Evolutionary conservation across 2,329 filamentous ascomycete species (phyloP).

Genomic region (Aspergillus brasiliensis): DNA sequence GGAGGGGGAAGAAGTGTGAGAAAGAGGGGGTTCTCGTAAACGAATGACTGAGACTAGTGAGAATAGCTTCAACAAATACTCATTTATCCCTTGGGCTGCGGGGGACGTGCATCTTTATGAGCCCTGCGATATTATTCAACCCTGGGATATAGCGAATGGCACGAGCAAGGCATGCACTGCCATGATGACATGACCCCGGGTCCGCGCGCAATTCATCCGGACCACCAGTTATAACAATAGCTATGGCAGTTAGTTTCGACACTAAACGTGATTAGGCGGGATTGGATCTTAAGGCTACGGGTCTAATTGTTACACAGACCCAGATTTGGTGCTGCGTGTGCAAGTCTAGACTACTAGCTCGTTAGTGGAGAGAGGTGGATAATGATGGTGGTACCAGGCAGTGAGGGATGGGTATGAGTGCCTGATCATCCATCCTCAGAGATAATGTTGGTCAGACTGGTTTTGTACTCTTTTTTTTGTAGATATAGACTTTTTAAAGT

Average conservation of each 20-base stretch:
- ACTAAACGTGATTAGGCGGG: neutral
- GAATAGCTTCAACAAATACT: neutral
- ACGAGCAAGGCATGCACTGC: neutral
- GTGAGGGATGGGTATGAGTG: too few species aligned
- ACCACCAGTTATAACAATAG: neutral
- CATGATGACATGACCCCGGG: constrained; percentile 3
- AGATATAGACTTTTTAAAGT: too few species aligned
- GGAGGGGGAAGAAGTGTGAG: neutral
- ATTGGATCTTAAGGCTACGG: neutral
- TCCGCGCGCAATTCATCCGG: neutral
- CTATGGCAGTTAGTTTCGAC: neutral
- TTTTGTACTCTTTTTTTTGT: too few species aligned
- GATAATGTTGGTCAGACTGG: too few species aligned
- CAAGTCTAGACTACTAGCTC: too few species aligned
- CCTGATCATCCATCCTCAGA: too few species aligned
- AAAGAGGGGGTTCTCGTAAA: neutral
- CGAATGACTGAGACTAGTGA: neutral
- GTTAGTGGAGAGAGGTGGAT: too few species aligned
- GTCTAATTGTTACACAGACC: too few species aligned
- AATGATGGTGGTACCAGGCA: too few species aligned
- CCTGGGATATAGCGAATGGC: neutral
- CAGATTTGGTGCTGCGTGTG: too few species aligned
- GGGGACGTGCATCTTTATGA: neutral
- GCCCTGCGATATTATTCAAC: neutral
- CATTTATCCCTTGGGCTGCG: constrained; percentile 1